A percentile compares a stretch with the other conserved stretches of the same genome.
Conservation (phyloP, 2,329 filamentous ascomycete species). For the Davidsoniella eucalypti region DNA sequence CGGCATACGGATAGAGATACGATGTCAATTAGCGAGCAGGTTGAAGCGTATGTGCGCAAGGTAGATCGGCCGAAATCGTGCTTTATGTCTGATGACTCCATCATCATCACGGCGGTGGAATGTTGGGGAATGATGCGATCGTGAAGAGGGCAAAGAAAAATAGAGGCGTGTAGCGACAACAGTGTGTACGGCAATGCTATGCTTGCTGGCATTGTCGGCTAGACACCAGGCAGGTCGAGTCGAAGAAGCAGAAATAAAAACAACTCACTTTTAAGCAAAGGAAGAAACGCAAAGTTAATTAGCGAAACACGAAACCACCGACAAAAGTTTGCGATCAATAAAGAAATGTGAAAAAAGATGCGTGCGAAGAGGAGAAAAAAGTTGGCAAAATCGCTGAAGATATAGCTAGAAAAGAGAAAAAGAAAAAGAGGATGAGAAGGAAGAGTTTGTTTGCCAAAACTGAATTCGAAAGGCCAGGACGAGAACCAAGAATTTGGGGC, state of each 20-base stretch:
- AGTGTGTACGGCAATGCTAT: no score
- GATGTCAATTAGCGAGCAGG: neutral
- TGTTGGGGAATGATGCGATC: slow-evolving; percentile 6
- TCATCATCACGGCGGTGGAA: slow-evolving; percentile 7
- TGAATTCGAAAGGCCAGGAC: neutral
- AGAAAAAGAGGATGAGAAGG: slow-evolving; percentile 10
- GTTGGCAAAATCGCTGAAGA: slow-evolving; percentile 15
- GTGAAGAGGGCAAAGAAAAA: neutral
- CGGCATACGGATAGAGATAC: neutral
- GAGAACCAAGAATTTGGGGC: slow-evolving; percentile 1
- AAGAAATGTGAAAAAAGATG: slow-evolving; percentile 26
- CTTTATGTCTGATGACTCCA: slow-evolving; percentile 1
- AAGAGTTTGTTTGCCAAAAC: slow-evolving; percentile 12
- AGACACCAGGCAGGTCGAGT: slow-evolving; percentile 4
- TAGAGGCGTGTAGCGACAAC: neutral
- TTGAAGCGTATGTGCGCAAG: neutral
- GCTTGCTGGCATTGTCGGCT: neutral
- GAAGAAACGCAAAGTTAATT: slow-evolving; percentile 15
- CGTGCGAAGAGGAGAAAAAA: slow-evolving; percentile 20
- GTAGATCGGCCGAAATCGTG: neutral
- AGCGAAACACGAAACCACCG: slow-evolving; percentile 18
- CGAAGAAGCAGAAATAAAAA: slow-evolving; percentile 13
- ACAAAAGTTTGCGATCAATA: slow-evolving; percentile 23
- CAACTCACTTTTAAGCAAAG: slow-evolving; percentile 35
- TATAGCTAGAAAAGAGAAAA: slow-evolving; percentile 13